A percentile compares a stretch with the other conserved stretches of the same genome.
These are phyloP conservation scores for Carallia brachiata DNA, from an alignment of 345 rosid genomes.

Conservation along the genomic window DNA sequence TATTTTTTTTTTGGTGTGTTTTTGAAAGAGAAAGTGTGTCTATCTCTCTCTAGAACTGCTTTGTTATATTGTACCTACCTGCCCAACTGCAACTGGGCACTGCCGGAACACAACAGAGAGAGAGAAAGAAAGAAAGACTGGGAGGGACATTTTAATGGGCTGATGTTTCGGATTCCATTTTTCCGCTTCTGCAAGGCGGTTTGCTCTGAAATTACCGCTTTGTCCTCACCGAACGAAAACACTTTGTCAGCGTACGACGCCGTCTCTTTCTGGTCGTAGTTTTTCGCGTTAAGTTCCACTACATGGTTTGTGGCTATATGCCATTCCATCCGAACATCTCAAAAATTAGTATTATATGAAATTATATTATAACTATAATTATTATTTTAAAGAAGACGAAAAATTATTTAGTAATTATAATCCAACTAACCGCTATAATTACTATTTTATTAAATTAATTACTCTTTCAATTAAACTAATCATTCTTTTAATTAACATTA, in stretches of 20 bases:
- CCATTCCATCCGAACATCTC: too few species aligned
- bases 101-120: neutral
- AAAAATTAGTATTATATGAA: too few species aligned
- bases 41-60: constrained; percentile 16
- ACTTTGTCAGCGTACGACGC: constrained; percentile 3
- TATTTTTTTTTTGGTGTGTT: neutral
- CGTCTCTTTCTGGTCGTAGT: neutral
- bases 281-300: neutral
- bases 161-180: constrained; percentile 29
- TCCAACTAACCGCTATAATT: too few species aligned
- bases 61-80: constrained; percentile 36
- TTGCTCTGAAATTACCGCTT: constrained; percentile 18
- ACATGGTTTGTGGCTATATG: too few species aligned
- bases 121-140: neutral
- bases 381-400: too few species aligned
- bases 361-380: too few species aligned
- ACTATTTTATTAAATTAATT: too few species aligned
- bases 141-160: constrained; percentile 20
- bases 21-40: neutral
- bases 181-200: constrained; percentile 25
- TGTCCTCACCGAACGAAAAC: constrained; percentile 19
- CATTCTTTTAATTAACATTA: too few species aligned
- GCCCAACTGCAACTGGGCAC: constrained; percentile 50
- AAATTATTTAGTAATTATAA: too few species aligned
- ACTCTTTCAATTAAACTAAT: too few species aligned